Conservation (phyloP, 225 moss, liverwort and hornwort species). For the Physcomitrium patens region DNA sequence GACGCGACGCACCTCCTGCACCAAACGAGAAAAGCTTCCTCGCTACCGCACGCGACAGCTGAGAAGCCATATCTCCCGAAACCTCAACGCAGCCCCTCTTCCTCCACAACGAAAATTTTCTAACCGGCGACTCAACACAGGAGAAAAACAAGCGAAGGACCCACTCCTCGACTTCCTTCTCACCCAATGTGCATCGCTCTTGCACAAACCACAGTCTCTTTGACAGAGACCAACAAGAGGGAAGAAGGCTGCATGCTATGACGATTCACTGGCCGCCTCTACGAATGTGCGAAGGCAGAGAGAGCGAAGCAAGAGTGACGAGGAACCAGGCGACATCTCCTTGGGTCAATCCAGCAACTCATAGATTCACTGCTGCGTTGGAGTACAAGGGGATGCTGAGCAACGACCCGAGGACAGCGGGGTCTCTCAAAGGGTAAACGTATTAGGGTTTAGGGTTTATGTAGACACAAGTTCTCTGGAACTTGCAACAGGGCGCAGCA, state of each 20-base stretch:
- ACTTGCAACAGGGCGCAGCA: too few relatives aligned
- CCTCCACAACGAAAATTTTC: neutral
- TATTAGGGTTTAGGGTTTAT: too few relatives aligned
- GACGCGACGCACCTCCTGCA: conserved; percentile 28
- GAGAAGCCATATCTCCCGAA: conserved; percentile 45
- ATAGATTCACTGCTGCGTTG: conserved; percentile 18
- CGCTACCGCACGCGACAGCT: conserved; percentile 48
- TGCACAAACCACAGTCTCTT: neutral
- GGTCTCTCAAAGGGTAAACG: too few relatives aligned
- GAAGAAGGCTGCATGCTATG: neutral
- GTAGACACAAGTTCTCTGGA: too few relatives aligned
- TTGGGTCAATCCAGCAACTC: neutral
- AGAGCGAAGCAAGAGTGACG: neutral
- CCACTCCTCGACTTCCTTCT: neutral
- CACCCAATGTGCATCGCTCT: neutral
- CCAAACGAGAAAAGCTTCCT: conserved; percentile 50
- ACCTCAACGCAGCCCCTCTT: neutral
- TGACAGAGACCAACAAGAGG: neutral
- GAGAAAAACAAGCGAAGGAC: neutral
- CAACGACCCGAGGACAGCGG: too few relatives aligned
- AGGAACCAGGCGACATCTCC: neutral
- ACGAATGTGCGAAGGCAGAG: neutral
- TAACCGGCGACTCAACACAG: too few relatives aligned
- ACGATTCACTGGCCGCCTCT: conserved; percentile 14
- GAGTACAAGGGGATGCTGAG: too few relatives aligned